These are phyloP conservation scores for Whalleya microplaca DNA, from an alignment of 2,329 filamentous ascomycete genomes.

Conservation along the genomic window DNA sequence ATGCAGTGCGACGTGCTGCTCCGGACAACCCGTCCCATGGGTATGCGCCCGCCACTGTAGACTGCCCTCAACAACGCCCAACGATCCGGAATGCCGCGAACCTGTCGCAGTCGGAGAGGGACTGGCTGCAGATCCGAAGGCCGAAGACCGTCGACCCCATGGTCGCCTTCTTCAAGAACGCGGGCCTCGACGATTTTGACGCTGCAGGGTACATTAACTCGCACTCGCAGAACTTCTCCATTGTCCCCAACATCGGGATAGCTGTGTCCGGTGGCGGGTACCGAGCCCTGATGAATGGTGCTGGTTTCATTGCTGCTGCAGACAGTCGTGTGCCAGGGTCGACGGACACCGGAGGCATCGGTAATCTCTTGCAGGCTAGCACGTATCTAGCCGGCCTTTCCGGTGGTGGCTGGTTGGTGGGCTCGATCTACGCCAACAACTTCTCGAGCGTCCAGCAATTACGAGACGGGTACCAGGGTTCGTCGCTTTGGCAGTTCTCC, in stretches of 20 bases:
- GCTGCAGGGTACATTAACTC: constrained; percentile 65
- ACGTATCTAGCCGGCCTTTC: constrained; percentile 77
- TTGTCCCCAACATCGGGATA: constrained; percentile 58
- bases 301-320: constrained; percentile 69
- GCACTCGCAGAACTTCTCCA: constrained; percentile 66
- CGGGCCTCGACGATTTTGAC: constrained; percentile 73
- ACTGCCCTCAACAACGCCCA: constrained; percentile 73
- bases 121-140: constrained; percentile 74
- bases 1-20: constrained; percentile 38
- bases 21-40: constrained; percentile 53
- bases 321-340: constrained; percentile 66
- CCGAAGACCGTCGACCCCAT: constrained; percentile 77
- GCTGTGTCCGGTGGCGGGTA: constrained; percentile 75
- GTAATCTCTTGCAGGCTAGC: constrained; percentile 68
- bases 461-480: constrained; percentile 35
- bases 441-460: constrained; percentile 63
- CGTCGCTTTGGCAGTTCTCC: constrained; percentile 42
- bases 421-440: constrained; percentile 75
- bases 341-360: constrained; percentile 63
- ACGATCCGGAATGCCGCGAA: constrained; percentile 64
- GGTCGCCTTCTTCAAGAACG: constrained; percentile 69
- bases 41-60: constrained; percentile 71
- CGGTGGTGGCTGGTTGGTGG: constrained; percentile 76
- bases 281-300: constrained; percentile 71
- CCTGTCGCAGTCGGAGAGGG: constrained; percentile 70